Evolutionary conservation across 306 rosid species (phyloP).

Genomic region (Vigna unguiculata): DNA sequence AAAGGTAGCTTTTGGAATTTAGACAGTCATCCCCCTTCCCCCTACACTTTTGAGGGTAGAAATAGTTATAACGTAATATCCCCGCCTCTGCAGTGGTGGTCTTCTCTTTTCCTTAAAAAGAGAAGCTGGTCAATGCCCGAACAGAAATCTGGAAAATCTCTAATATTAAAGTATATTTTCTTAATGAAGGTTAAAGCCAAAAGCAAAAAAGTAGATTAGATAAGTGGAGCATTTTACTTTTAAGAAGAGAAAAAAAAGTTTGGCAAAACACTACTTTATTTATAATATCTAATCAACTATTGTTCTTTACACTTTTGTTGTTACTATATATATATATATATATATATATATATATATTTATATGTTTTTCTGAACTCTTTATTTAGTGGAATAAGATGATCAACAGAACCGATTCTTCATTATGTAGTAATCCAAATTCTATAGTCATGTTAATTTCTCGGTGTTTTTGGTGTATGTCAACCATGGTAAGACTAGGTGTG

Average conservation of each 20-base stretch:
- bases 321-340: constrained; percentile 5
- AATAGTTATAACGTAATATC: not conserved
- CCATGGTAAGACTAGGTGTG: not conserved
- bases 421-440: constrained; percentile 30
- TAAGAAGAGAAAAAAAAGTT: not conserved
- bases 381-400: constrained; percentile 36
- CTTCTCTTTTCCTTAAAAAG: not conserved
- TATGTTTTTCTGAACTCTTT: constrained; percentile 33
- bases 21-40: constrained; percentile 1
- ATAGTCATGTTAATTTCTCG: constrained; percentile 14
- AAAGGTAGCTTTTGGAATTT: constrained; percentile 59
- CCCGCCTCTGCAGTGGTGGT: no score
- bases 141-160: not conserved
- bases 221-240: not conserved
- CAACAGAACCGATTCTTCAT: not conserved
- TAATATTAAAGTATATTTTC: not conserved
- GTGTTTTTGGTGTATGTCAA: not conserved
- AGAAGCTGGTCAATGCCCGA: not conserved
- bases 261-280: no score
- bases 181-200: not conserved
- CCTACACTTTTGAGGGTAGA: not conserved
- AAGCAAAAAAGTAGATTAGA: not conserved
- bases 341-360: not conserved
- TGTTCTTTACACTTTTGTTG: constrained; percentile 18
- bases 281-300: no score